Percentiles rank a stretch among this genome's conserved stretches.
phyloP scores from a whole-genome alignment of 192 early-diverging fungal genomes.

The Linnemannia hyalina region DNA sequence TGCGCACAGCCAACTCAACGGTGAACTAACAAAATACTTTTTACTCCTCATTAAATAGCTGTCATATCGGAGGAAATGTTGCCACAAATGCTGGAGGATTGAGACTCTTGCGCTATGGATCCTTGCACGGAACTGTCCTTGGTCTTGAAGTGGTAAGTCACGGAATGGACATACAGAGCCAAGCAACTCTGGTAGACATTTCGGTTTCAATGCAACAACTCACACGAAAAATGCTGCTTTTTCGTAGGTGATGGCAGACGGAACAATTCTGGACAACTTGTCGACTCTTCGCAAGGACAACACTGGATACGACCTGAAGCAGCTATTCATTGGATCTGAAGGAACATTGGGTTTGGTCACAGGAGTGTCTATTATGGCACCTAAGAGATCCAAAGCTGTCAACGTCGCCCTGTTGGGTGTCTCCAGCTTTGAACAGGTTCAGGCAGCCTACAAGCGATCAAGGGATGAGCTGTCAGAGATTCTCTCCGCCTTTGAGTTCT shows the following conservation, averaged over 20 bases:
- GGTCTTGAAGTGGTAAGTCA: slow-evolving; percentile 88
- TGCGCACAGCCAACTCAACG: too few relatives aligned
- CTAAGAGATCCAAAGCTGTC: slow-evolving; percentile 77
- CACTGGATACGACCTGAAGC: slow-evolving; percentile 97
- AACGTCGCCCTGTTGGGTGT: slow-evolving; percentile 88
- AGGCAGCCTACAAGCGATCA: slow-evolving; percentile 83
- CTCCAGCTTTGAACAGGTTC: slow-evolving; percentile 85
- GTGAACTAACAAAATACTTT: not conserved
- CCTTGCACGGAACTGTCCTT: slow-evolving; percentile 95
- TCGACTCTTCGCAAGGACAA: slow-evolving; percentile 96
- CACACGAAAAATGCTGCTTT: not conserved
- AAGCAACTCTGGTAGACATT: not conserved
- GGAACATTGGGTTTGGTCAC: slow-evolving; percentile 96
- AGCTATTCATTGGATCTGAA: slow-evolving; percentile 97
- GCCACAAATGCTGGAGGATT: slow-evolving; percentile 99
- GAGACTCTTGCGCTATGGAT: slow-evolving; percentile 95
- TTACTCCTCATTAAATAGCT: slow-evolving; percentile 66
- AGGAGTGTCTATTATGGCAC: slow-evolving; percentile 88
- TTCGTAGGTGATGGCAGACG: slow-evolving; percentile 84
- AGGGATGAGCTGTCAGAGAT: slow-evolving; percentile 91
- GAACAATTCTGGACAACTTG: slow-evolving; percentile 88
- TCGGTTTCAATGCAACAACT: not conserved
- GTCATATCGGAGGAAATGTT: slow-evolving; percentile 99
- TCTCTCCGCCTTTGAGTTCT: slow-evolving; percentile 99
- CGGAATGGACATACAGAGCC: not conserved